Base-by-base conservation (phyloP, 305 asterid genomes). In the Fraxinus sp. region DNA sequence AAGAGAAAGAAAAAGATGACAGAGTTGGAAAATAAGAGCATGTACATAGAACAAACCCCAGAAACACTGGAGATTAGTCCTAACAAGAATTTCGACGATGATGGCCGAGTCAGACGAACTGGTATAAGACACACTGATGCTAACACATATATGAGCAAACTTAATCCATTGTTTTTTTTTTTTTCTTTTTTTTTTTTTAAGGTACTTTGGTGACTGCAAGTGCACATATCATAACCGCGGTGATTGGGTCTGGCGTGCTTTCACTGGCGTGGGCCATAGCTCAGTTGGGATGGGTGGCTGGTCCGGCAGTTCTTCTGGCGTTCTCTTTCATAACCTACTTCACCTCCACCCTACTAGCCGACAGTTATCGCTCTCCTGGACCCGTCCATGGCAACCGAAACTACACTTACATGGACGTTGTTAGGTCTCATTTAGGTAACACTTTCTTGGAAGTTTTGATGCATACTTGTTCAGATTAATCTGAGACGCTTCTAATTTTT, bases 201-300 rank as follows among this genome's bases (percentile, higher is more conserved):
- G 98, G 98, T 52, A 94, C 94, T 3, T 2, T 87, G 86, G 0
- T 93, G 26, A 93, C 97, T 46, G 97, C 95, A 0, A 93, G 95
- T 64, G 94, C 97, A 3, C 98, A 93, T 66, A 94, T 94, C 44
- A 89, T 94, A 80, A 94, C 98, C 8, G 97, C 98, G 22, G 98
- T 94, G 57, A 94, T 94, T 24, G 98, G 98, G 10, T 94, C 97
- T 1, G 98, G 98, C 0, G 98, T 93, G 5, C 85, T 94, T 20
- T 92, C 98, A 0, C 82, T 94, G 59, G 93, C 98, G 24, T 94
- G 98, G 98, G 93, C 94, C 0, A 93, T 91, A 32, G 97, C 98
- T 72, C 98, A 94, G 86, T 88, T 94, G 22, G 98, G 98, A 0
- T 94, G 98, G 98, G 90, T 89, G 78, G 98, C 91, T 1, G 97